Evolutionary conservation across 306 rosid species (phyloP).

Genomic region (Fagus crenata): DNA sequence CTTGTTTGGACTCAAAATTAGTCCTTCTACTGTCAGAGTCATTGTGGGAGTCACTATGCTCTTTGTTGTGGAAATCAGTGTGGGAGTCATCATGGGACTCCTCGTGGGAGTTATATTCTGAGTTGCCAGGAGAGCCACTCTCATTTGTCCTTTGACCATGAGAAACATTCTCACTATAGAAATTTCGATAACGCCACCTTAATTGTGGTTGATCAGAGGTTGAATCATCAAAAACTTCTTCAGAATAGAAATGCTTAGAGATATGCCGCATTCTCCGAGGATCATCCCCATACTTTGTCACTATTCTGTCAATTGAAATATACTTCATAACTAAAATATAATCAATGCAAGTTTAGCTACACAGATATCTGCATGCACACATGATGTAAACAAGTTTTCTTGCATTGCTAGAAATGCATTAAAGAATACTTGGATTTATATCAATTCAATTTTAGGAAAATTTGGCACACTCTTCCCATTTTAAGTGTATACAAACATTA

Average conservation of each 20-base stretch:
- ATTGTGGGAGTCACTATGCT: constrained; percentile 23
- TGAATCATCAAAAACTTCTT: constrained; percentile 73
- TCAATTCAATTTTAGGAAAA: background rate
- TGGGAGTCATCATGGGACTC: constrained; percentile 38
- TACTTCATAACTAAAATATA: background rate
- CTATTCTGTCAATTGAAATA: constrained; percentile 56
- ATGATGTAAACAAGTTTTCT: background rate
- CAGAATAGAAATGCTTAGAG: constrained; percentile 67
- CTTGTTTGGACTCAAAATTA: constrained; percentile 37
- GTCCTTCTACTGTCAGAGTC: constrained; percentile 33
- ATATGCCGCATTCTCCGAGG: constrained; percentile 50
- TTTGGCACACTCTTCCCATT: background rate
- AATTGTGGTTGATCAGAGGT: constrained; percentile 52
- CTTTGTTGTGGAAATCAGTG: constrained; percentile 20
- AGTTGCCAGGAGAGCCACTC: constrained; percentile 34
- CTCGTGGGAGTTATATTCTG: constrained; percentile 31
- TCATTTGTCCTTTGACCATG: constrained; percentile 42
- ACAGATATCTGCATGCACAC: background rate
- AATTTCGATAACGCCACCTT: constrained; percentile 81
- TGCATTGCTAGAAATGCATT: background rate
- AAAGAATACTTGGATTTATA: background rate
- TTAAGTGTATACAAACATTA: background rate
- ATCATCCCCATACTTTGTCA: constrained; percentile 48
- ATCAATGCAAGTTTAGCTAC: background rate
- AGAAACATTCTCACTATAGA: constrained; percentile 49